Evolutionary conservation across 192 early-diverging fungal genomes (phyloP), one percentile per base, ranked within the genome.

Genomic region (Allomyces macrogynus): DNA sequence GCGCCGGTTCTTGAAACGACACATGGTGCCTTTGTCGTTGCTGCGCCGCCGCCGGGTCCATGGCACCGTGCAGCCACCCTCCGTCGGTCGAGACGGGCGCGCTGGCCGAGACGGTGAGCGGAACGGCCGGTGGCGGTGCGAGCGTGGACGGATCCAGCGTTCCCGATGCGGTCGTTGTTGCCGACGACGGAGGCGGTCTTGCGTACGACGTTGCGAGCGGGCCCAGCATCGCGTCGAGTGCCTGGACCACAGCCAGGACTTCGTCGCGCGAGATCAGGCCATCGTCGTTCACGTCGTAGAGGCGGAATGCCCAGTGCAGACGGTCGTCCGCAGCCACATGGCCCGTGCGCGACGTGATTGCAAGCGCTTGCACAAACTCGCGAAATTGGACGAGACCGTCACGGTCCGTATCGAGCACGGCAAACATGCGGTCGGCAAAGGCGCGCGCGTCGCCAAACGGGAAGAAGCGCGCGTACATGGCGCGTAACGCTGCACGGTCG

Each of bases 401-500:
- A 74, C 88, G 86, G 73, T 97, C 88, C 43, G 73, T 76, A 69
- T 97, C 93, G 74, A 97, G 90, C 60, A 92, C 86, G 69, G 89
- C 81, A 72, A 97, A 97, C 4, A 91, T 90, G 69, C 85, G 84
- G 73, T 93, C 87, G 10, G 93, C 89, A 76, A 91, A 97, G 57
- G 80, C 78, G 57, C 86, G 84, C 8, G 91, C 82, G 71, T 97
- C 90, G 25, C 93, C 93, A 73, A 97, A 94, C n/a, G 93, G 91
- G 68, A 97, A 97, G 72, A 90, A 94, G 67, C 89, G 87, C 74
- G 94, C 93, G 77, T 93, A 97, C 63, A 94, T 91, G 63, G 89
- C 85, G 73, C 86, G 86, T 67, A 97, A 94, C 66, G 92, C 87
- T 1, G 83, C 75, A 68, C 86, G 82, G 78, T 89, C 83, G 42